Conservation (phyloP, 192 early-diverging fungal species). For the Linnemannia exigua region DNA sequence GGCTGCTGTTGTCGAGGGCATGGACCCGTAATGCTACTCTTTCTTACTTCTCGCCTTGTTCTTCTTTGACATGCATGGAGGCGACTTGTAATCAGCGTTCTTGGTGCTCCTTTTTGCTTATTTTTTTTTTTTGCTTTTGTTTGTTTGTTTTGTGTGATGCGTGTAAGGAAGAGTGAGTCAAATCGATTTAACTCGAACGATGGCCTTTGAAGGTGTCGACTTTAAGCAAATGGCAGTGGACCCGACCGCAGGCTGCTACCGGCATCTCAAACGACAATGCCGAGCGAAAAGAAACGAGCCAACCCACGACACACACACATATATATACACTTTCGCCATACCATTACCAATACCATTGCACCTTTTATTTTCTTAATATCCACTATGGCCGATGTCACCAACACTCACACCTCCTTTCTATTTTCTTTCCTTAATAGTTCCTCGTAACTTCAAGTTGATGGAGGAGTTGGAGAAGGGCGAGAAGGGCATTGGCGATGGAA, state of each 20-base stretch:
- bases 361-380: no score
- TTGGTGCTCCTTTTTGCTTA: not conserved
- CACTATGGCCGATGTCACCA: not conserved
- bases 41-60: not conserved
- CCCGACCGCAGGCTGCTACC: no score
- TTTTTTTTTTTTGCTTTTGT: not conserved
- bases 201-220: no score
- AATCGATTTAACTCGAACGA: no score
- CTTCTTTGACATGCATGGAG: not conserved
- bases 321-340: no score
- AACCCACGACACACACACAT: no score
- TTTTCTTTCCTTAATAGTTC: slow-evolving; percentile 71
- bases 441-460: slow-evolving; percentile 96
- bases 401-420: not conserved
- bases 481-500: slow-evolving; percentile 95
- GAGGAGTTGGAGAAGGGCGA: slow-evolving; percentile 98
- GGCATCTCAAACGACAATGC: no score
- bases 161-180: no score
- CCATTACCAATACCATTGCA: no score
- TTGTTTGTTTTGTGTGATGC: no score
- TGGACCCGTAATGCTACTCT: not conserved
- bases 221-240: no score
- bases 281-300: no score
- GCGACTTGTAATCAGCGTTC: not conserved
- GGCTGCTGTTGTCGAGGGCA: not conserved